phyloP scores from a whole-genome alignment of 2,329 filamentous ascomycete genomes.

The Xylariaceae sp. region DNA sequence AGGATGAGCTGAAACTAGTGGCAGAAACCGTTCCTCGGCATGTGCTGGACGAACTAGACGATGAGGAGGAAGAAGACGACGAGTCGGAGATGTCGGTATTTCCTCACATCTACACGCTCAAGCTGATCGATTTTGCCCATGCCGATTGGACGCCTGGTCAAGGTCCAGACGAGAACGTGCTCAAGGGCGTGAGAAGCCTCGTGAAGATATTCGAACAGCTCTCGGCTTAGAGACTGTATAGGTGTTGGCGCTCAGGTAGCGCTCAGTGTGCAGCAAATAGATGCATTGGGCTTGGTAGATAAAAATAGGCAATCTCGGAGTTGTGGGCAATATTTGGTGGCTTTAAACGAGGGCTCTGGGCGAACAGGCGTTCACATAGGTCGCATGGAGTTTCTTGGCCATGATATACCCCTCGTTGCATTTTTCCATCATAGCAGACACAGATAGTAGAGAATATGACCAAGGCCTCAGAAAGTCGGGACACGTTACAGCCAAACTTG shows the following conservation, averaged over 20 bases:
- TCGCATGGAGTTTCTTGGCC: constrained; percentile 24
- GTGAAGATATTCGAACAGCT: constrained; percentile 69
- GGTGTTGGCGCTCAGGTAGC: too few species aligned
- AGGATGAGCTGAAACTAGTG: constrained; percentile 39
- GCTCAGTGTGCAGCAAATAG: not conserved
- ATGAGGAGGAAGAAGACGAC: constrained; percentile 46
- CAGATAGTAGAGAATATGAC: constrained; percentile 11
- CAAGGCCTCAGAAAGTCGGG: not conserved
- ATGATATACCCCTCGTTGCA: constrained; percentile 25
- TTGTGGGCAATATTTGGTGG: not conserved
- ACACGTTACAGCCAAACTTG: too few species aligned
- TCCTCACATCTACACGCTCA: constrained; percentile 67
- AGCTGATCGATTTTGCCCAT: constrained; percentile 96
- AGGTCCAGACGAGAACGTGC: constrained; percentile 81
- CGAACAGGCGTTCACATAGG: constrained; percentile 19
- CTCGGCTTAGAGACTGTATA: constrained; percentile 31
- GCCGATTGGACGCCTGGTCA: constrained; percentile 77
- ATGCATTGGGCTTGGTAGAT: constrained; percentile 1
- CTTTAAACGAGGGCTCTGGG: constrained; percentile 12
- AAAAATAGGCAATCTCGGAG: too few species aligned
- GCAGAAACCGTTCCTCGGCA: constrained; percentile 9
- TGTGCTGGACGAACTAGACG: constrained; percentile 22
- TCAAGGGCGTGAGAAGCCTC: constrained; percentile 72
- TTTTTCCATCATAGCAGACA: constrained; percentile 14
- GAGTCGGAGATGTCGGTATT: constrained; percentile 53